Base-by-base conservation (phyloP, 78 protist species). In the Monosiga brevicollis region DNA sequence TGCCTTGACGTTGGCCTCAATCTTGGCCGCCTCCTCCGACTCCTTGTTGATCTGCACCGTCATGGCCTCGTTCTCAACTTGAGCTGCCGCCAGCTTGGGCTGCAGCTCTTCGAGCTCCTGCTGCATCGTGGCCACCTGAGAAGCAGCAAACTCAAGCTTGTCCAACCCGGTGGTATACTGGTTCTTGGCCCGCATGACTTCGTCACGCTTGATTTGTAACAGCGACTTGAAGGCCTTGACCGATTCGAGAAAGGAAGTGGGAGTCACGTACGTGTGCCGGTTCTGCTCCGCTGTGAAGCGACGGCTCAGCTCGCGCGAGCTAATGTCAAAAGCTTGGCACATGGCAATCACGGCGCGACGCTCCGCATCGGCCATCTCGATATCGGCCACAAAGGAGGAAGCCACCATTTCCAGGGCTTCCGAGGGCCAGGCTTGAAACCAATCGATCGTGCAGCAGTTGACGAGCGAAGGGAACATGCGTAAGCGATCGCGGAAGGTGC, bases 391-490 rank as follows among this genome's bases (percentile, higher is more conserved):
- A 32, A 35, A 32, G 0, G 15, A 29, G 0, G 41, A 32, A 0
- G 74, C 40, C 35, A 78, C 82, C 15, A 1, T 1, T 20, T 1
- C 25, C 37, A 77, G 81, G 24, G 96, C 96, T 39, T 92, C 91
- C 1, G 24, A 35, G 32, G 96, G 93, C 96, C 96, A 94, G 43
- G 43, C 41, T 3, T 10, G 34, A 76, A 86, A 92, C 95, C 94
- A 92, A 71, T 94, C 97, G 42, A 95, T 88, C 25, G 95, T 91
- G 43, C 90, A 81, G 89, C 92, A 87, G 84, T 91, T 92, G 76
- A 95, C 85, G 6, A 95, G 91, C 73, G 96, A 88, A 9, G 97
- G 97, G 85, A 92, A 93, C 91, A 83, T 76, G n/a, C 95, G 88
- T 25, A 90, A 78, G 0, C 94, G 82, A 0, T 25, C 20, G 25